Evolutionary conservation across 2,329 filamentous ascomycete species (phyloP).

Genomic region (Seiridium unicorne): DNA sequence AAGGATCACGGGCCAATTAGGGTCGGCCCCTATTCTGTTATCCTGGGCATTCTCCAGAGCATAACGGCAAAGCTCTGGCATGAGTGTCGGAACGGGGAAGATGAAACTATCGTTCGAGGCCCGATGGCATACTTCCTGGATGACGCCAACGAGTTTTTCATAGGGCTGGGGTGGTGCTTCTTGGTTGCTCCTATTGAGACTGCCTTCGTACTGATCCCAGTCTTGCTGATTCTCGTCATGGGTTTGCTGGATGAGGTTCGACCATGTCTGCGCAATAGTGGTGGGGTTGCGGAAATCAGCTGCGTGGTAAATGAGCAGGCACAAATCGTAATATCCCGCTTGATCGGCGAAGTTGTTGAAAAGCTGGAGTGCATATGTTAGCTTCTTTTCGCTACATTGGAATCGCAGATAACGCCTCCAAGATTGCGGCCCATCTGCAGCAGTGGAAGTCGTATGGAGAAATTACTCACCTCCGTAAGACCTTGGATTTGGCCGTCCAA

Average conservation of each 20-base stretch:
- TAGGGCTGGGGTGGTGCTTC: conserved; percentile 58
- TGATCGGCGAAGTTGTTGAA: conserved; percentile 91
- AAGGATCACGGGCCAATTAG: conserved; percentile 55
- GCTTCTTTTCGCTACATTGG: neutral
- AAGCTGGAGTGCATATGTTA: conserved; percentile 51
- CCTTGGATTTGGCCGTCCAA: conserved; percentile 78
- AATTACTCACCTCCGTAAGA: conserved; percentile 67
- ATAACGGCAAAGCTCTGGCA: conserved; percentile 64
- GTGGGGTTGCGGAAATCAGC: conserved; percentile 88
- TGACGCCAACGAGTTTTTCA: conserved; percentile 64
- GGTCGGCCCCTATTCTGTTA: conserved; percentile 53
- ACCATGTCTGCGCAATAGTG: conserved; percentile 83
- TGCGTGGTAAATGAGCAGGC: conserved; percentile 85
- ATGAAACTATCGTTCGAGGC: conserved; percentile 65
- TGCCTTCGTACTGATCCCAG: conserved; percentile 32
- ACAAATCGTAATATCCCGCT: conserved; percentile 91
- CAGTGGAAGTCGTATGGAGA: neutral
- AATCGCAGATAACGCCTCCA: neutral
- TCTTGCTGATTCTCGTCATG: conserved; percentile 55
- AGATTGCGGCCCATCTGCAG: no score
- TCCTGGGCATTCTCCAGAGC: conserved; percentile 59
- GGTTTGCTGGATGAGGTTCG: conserved; percentile 71
- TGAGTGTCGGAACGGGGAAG: conserved; percentile 60
- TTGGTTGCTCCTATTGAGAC: conserved; percentile 28
- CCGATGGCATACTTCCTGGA: conserved; percentile 64